phyloP scores from a whole-genome alignment of 257 asterid species.

The Lycium ferocissimum region DNA sequence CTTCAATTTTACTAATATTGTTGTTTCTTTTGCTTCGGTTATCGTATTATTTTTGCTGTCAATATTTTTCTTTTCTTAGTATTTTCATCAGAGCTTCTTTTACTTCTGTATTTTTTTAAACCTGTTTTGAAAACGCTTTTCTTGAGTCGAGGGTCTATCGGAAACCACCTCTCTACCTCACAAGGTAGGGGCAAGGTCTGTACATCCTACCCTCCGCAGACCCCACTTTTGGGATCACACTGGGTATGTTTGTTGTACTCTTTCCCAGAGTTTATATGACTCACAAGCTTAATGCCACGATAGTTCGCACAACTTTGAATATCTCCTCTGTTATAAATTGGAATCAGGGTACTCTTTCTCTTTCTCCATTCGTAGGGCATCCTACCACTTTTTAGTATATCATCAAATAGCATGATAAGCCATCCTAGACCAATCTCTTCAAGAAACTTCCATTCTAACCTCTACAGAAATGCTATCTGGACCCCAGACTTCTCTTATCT shows the following conservation, averaged over 20 bases:
- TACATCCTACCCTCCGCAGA: no score
- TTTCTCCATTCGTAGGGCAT: background rate
- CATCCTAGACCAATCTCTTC: background rate
- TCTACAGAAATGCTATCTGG: background rate
- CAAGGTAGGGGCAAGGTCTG: no score
- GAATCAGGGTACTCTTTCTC: slow-evolving; percentile 13
- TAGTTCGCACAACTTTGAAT: background rate
- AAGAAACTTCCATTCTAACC: background rate
- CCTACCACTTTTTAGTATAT: background rate
- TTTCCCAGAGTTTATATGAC: background rate
- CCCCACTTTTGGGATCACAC: no score
- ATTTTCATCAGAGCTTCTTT: no score
- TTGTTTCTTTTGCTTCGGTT: no score
- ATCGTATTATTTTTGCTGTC: no score
- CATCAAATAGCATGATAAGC: background rate
- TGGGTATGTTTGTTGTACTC: background rate
- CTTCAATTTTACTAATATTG: no score
- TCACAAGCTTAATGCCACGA: background rate
- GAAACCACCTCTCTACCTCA: no score
- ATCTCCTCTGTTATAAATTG: background rate
- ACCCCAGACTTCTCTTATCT: background rate
- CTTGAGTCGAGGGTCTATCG: no score
- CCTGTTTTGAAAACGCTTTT: no score
- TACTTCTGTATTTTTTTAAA: no score
- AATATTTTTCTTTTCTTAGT: no score